These are phyloP conservation scores for Calonectria montana DNA, from an alignment of 2,329 filamentous ascomycete species.

Conservation along the genomic window DNA sequence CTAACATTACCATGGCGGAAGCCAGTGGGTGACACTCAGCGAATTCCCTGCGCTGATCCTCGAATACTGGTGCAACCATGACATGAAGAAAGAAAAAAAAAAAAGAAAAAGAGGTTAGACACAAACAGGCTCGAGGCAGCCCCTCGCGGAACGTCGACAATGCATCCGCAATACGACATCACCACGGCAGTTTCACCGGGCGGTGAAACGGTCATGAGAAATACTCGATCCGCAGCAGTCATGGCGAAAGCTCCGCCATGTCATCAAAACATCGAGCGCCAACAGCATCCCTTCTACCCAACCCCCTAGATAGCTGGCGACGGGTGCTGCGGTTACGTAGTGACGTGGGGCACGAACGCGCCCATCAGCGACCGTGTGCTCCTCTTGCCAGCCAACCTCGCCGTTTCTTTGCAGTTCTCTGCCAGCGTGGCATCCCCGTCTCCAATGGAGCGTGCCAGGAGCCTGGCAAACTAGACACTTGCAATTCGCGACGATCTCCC, in stretches of 20 bases:
- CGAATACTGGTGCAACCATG: not conserved
- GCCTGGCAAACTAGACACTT: not conserved
- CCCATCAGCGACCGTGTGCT: not conserved
- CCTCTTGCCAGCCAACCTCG: not conserved
- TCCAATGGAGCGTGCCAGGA: slow-evolving; percentile 29
- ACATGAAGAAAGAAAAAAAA: not conserved
- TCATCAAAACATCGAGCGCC: not conserved
- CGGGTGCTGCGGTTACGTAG: not conserved
- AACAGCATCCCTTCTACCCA: not conserved
- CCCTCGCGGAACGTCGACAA: not conserved
- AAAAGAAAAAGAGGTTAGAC: not conserved
- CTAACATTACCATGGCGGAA: not conserved
- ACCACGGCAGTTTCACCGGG: slow-evolving; percentile 11
- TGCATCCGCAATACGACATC: not conserved
- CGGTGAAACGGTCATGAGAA: slow-evolving; percentile 9
- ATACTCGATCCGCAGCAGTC: slow-evolving; percentile 2
- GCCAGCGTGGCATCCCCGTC: slow-evolving; percentile 32
- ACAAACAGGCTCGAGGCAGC: not conserved
- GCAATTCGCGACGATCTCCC: slow-evolving; percentile 5
- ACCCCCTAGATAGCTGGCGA: not conserved
- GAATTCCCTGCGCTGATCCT: slow-evolving; percentile 12
- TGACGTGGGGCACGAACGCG: slow-evolving; percentile 9
- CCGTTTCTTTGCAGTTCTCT: not conserved
- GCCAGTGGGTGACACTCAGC: slow-evolving; percentile 10
- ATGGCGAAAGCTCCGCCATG: slow-evolving; percentile 6